These are phyloP conservation scores for Pseudoneurospora amorphoporcata DNA, from an alignment of 495 filamentous ascomycete species.

Conservation along the genomic window DNA sequence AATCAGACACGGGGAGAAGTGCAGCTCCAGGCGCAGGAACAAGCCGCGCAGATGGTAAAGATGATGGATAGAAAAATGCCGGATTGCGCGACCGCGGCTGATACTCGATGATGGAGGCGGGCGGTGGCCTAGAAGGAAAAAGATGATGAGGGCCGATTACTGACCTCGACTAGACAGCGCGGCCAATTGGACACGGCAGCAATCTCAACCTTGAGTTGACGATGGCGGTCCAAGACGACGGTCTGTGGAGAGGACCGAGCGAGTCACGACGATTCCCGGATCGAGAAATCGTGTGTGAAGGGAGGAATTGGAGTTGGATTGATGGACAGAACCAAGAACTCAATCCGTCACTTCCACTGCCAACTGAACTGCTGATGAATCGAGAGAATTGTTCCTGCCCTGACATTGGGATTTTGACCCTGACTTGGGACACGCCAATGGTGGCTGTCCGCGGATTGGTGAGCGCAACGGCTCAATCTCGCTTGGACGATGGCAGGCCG, in stretches of 20 bases:
- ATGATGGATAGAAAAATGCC: neutral
- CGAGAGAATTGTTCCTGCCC: neutral
- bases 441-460: slow-evolving; percentile 14
- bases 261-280: neutral
- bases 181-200: neutral
- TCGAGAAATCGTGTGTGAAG: neutral
- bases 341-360: neutral
- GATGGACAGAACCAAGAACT: neutral
- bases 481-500: slow-evolving; percentile 20
- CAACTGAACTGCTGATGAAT: neutral
- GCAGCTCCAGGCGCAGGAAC: neutral
- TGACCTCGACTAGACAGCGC: neutral
- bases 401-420: neutral
- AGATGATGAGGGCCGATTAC: neutral
- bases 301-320: neutral
- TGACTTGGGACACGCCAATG: neutral
- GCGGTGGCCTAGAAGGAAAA: neutral
- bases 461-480: slow-evolving; percentile 23
- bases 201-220: neutral
- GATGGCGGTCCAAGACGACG: neutral
- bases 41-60: neutral
- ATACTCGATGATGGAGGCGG: neutral
- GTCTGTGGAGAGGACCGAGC: neutral
- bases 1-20: neutral
- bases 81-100: neutral